A percentile compares a stretch with the other conserved stretches of the same genome.
Conservation (phyloP, 768 basidiomycete species). For the Polyporus arcularius region DNA sequence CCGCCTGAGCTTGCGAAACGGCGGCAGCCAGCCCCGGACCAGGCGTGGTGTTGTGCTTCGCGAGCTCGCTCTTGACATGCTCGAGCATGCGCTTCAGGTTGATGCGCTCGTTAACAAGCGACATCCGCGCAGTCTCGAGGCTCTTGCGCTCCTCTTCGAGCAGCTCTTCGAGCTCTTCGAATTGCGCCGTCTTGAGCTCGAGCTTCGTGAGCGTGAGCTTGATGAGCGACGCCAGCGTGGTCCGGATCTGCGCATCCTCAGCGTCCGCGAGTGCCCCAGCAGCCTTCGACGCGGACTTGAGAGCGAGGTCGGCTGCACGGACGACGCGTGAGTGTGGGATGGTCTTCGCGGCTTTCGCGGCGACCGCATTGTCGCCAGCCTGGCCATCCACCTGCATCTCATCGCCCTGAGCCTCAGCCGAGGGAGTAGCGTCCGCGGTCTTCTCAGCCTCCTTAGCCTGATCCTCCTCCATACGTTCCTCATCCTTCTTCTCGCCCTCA, state of each 20-base stretch:
- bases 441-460: conserved; percentile 40
- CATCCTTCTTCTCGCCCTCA: conserved; percentile 34
- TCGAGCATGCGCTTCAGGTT: conserved; percentile 74
- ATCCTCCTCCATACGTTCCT: conserved; percentile 38
- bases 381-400: conserved; percentile 50
- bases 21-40: conserved; percentile 29
- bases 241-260: conserved; percentile 80
- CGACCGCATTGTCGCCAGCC: conserved; percentile 24
- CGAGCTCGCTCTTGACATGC: conserved; percentile 61
- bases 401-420: conserved; percentile 23
- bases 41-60: conserved; percentile 41
- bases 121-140: conserved; percentile 80
- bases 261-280: conserved; percentile 78
- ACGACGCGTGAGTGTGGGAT: conserved; percentile 74
- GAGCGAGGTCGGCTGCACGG: conserved; percentile 83
- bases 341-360: conserved; percentile 39
- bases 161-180: conserved; percentile 90
- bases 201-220: conserved; percentile 85
- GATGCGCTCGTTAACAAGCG: conserved; percentile 77
- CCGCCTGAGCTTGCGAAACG: conserved; percentile 36
- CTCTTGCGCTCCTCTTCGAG: conserved; percentile 88
- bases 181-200: conserved; percentile 92
- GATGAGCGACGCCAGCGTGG: conserved; percentile 80
- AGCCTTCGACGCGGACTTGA: conserved; percentile 86
- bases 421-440: background rate